phyloP scores from a whole-genome alignment of 495 filamentous ascomycete species.

The Penicillium pancosmium region DNA sequence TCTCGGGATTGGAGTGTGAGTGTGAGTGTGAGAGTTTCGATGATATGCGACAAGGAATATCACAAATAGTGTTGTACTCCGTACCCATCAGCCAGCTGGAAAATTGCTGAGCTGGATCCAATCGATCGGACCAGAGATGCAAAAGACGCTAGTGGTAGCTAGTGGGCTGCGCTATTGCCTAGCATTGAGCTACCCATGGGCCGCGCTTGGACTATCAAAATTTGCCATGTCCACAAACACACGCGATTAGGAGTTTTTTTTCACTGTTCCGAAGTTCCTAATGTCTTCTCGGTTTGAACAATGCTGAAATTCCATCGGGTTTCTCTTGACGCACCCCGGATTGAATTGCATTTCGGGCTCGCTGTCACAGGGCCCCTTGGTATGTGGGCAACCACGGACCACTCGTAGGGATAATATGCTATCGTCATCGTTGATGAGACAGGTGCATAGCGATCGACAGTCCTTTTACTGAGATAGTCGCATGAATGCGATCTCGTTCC shows the following conservation, averaged over 20 bases:
- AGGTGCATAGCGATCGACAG: constrained; percentile 1
- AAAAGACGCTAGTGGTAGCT: constrained; percentile 17
- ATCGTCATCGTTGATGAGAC: background rate
- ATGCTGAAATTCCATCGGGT: background rate
- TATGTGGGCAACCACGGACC: background rate
- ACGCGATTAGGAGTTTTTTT: background rate
- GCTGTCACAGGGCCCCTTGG: constrained; percentile 1
- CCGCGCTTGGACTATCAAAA: constrained; percentile 9
- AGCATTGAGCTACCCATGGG: constrained; percentile 19
- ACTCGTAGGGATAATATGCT: background rate
- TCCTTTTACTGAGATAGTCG: background rate
- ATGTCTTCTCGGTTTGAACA: too few species aligned
- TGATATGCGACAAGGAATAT: background rate
- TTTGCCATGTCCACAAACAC: background rate
- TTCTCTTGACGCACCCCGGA: background rate
- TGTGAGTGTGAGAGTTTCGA: background rate
- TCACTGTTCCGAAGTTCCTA: too few species aligned
- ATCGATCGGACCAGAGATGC: constrained; percentile 14
- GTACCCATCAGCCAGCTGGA: background rate
- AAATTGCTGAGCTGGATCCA: constrained; percentile 16
- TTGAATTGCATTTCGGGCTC: constrained; percentile 4
- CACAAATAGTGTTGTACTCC: background rate
- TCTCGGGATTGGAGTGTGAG: constrained; percentile 4
- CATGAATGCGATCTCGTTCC: constrained; percentile 7
- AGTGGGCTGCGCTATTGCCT: constrained; percentile 28